These are phyloP conservation scores for Penicillium odoratum DNA, from an alignment of 495 filamentous ascomycete species.

Conservation along the genomic window DNA sequence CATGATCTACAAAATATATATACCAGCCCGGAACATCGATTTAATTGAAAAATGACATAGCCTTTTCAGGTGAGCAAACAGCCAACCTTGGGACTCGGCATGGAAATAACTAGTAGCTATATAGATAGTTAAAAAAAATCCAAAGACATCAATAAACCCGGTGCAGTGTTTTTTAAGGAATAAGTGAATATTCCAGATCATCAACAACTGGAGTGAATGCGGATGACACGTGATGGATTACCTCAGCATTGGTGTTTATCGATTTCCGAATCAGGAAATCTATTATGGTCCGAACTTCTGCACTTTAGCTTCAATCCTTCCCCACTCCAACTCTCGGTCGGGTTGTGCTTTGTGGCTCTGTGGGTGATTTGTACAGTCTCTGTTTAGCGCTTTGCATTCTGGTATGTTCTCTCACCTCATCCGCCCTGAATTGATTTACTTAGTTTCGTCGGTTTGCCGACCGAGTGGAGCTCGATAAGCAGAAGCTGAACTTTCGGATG, in stretches of 20 bases:
- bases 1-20: too few relatives aligned
- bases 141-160: too few relatives aligned
- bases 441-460: conserved; percentile 18
- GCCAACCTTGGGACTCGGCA: too few relatives aligned
- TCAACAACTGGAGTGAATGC: not conserved
- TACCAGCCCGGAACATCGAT: too few relatives aligned
- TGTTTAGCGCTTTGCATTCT: conserved; percentile 34
- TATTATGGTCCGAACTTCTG: conserved; percentile 34
- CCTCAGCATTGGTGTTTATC: conserved; percentile 44
- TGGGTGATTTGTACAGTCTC: conserved; percentile 28
- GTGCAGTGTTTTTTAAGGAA: too few relatives aligned
- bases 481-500: conserved; percentile 15
- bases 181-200: too few relatives aligned
- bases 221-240: conserved; percentile 29
- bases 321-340: conserved; percentile 22
- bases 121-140: too few relatives aligned
- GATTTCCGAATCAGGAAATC: conserved; percentile 42
- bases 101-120: too few relatives aligned
- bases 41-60: too few relatives aligned
- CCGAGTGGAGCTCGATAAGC: conserved; percentile 14
- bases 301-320: conserved; percentile 25
- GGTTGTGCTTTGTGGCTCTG: conserved; percentile 17
- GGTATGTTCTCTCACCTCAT: conserved; percentile 14
- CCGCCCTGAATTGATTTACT: conserved; percentile 6
- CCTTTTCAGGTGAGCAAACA: too few relatives aligned